Percentiles rank a stretch among this genome's conserved stretches.
Conservation (phyloP, 257 asterid species). For the Nicotiana obtusifolia region DNA sequence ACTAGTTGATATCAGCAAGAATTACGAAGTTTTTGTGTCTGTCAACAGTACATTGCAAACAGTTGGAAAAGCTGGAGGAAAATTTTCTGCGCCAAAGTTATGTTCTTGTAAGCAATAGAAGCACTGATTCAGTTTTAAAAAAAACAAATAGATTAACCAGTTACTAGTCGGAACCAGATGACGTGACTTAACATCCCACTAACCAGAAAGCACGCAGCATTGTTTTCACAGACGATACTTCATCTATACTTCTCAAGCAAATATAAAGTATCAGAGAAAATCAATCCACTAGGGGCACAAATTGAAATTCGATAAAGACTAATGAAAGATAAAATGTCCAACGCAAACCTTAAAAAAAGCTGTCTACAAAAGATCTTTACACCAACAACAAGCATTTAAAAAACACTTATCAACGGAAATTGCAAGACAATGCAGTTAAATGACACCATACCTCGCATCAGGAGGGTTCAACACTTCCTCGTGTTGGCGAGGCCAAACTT, state of each 20-base stretch:
- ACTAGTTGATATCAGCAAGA: background rate
- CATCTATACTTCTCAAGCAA: no score
- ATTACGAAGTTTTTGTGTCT: background rate
- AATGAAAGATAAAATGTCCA: background rate
- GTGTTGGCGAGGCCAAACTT: slow-evolving; percentile 66
- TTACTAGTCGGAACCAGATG: no score
- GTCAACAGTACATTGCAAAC: background rate
- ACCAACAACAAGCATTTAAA: background rate
- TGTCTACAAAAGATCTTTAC: no score
- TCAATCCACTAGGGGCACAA: no score
- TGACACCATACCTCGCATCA: slow-evolving; percentile 28
- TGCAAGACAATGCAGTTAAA: background rate
- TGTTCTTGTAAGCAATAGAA: background rate
- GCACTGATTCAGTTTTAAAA: background rate
- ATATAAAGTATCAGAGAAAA: no score
- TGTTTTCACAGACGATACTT: no score
- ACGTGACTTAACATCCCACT: no score
- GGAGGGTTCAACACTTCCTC: slow-evolving; percentile 38
- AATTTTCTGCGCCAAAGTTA: background rate
- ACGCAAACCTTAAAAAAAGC: no score
- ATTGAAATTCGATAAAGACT: no score
- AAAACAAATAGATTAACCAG: background rate
- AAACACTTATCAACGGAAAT: background rate
- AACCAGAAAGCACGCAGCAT: no score
- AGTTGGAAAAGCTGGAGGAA: background rate